Base-by-base conservation (phyloP, 805 yeast species). In the Metschnikowia lochheadii region DNA sequence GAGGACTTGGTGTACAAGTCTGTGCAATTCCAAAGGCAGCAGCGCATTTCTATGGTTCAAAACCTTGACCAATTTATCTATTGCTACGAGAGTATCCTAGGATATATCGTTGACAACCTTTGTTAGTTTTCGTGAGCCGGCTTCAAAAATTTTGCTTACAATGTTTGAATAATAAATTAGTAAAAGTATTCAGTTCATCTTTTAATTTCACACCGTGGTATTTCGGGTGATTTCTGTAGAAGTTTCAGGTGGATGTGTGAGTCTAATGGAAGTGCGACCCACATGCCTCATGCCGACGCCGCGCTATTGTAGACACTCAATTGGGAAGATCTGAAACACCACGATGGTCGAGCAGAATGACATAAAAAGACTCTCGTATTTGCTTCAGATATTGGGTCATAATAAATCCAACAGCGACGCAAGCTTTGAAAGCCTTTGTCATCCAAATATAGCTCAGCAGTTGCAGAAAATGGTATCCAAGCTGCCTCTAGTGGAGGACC, bases 1-100 rank as follows among this genome's bases (percentile, higher is more conserved):
- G 66, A 69, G 20, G 94, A 87, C 65, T 69, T 85, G 50, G 73
- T 88, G 2, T 82, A 77, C 58, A 77, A 82, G 56, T 78, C 82
- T 3, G 84, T 88, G 11, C 81, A 84, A 56, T 77, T 75, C 46
- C 81, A 88, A 60, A 74, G 96, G 57, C 78, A 80, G 53, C 94
- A 87, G 65, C 69, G 96, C 56, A 75, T 88, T 23, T 83, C 90
- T 5, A 88, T 88, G 94, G 96, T 89, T 13, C 96, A 88, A 63
- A 85, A 82, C 60, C 74, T 87, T 52, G 82, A 85, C 52, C 96
- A 88, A 66, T 87, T 79, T 57, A 72, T 85, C 20, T 76, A 83
- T 54, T 84, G 92, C 64, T 88, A 89, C 65, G 94, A 89, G 54
- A 72, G 60, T 52, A 49, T 57, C 20, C 44, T 56, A 36, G 50